Percentiles rank a stretch among this genome's conserved stretches.
These are phyloP conservation scores for Flaveria trinervia DNA, from an alignment of 129 eudicot genomes.

Conservation along the genomic window DNA sequence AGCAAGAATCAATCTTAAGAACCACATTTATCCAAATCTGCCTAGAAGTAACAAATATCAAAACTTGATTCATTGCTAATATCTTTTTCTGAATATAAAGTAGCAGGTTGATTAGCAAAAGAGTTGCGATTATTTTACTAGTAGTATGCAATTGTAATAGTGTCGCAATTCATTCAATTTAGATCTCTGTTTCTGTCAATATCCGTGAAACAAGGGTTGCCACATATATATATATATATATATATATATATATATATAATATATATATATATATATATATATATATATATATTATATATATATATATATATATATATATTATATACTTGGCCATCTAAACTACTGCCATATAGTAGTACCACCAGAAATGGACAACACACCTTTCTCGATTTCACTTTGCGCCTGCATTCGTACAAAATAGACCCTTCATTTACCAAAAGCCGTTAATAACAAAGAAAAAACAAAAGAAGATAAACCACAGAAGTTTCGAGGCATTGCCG, in stretches of 20 bases:
- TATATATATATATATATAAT: no score
- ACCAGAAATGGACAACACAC: background rate
- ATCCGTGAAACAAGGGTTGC: slow-evolving; percentile 23
- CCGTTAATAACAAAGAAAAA: background rate
- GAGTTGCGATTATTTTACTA: no score
- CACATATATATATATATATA: slow-evolving; percentile 4
- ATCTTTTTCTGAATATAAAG: no score
- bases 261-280: no score
- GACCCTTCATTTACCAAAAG: slow-evolving; percentile 4
- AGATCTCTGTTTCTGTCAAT: slow-evolving; percentile 16
- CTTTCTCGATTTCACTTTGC: no score
- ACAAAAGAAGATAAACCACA: background rate
- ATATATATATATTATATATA: background rate
- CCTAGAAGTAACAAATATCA: no score
- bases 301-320: no score
- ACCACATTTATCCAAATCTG: no score
- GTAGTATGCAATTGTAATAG: background rate
- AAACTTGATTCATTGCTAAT: no score
- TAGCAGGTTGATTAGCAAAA: no score
- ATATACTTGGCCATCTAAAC: background rate
- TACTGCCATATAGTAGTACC: slow-evolving; percentile 11
- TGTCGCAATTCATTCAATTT: background rate
- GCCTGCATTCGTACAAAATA: background rate
- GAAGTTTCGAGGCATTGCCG: no score
- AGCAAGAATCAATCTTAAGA: no score